Base-by-base conservation (phyloP, 1,139 yeast species). In the Hemisphaericaspora xylanilytica region DNA sequence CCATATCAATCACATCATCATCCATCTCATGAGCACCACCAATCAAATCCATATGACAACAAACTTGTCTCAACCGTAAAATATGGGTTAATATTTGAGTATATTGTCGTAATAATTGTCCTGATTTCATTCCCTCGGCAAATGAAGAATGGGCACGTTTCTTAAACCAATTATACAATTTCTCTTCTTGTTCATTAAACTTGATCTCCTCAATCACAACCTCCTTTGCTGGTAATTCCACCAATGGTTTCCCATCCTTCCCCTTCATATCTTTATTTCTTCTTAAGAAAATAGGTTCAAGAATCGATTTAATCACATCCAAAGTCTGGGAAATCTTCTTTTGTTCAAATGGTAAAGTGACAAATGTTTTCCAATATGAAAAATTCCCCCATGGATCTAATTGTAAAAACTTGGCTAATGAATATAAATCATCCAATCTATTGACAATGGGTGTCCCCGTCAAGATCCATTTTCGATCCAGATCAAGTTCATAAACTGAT, bases 381-480 rank as follows among this genome's bases (percentile, higher is more conserved):
- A 85, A 82, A 51, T 85, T 85, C 37, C 82, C 73, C 97, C 97
- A 92, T 0, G 97, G 97, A 50, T 86, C 90, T 10, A 90, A 64
- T 33, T 80, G 74, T 33, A 92, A 64, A 52, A 84, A 92, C 51
- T 81, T 81, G 13, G 89, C 78, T 37, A 89, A 63, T 3, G 96
- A 82, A 55, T 76, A 92, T 36, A 92, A 63, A 59, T 92, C 98
- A 56, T 92, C 96, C 7, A 92, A 68, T 45, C 90, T 67, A 59
- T 92, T 92, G 36, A 90, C 85, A 35, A 92, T 87, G 0, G 98
- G 97, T 0, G 98, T 92, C 11, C 98, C 98, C 0, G 97, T 89
- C 33, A 92, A 65, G 2, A 85, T 74, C 98, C 98, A 92, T 47
- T 79, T 80, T 37, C 95, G 70, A 31, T 72, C 70, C 53, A 87